Conservation (phyloP, 2,329 filamentous ascomycete genomes). For the Xylariaceae sp. region DNA sequence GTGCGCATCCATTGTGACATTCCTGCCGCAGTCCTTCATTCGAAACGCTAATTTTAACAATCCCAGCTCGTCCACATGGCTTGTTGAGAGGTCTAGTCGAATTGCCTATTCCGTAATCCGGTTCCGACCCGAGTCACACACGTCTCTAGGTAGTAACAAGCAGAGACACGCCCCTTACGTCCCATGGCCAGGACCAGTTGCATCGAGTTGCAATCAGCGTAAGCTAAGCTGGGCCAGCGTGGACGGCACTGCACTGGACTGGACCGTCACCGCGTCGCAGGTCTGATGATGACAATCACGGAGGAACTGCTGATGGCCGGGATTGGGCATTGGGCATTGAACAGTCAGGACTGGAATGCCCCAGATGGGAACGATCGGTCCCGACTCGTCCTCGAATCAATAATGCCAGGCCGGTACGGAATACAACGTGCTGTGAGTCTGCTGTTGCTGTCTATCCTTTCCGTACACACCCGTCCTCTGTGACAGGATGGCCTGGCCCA, state of each 20-base stretch:
- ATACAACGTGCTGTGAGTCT: too few relatives aligned
- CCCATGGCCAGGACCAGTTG: neutral
- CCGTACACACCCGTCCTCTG: neutral
- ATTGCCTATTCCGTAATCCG: conserved; percentile 31
- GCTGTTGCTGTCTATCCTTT: neutral
- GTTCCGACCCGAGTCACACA: conserved; percentile 23
- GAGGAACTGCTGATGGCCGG: neutral
- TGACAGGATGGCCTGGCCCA: conserved; percentile 7
- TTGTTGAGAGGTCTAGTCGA: conserved; percentile 26
- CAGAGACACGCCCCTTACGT: conserved; percentile 5
- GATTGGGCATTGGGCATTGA: neutral
- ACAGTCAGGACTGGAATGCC: neutral
- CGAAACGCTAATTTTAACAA: conserved; percentile 29
- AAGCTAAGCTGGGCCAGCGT: too few relatives aligned
- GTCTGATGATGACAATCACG: conserved; percentile 1
- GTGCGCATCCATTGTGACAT: conserved; percentile 8
- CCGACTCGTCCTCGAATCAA: conserved; percentile 5
- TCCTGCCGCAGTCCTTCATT: conserved; percentile 28
- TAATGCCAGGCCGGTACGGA: neutral
- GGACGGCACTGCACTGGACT: too few relatives aligned
- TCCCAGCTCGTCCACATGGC: conserved; percentile 26
- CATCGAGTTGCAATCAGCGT: neutral
- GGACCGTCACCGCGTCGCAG: neutral
- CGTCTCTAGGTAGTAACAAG: neutral
- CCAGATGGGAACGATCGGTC: conserved; percentile 6